A percentile compares a stretch with the other conserved stretches of the same genome.
Evolutionary conservation across 2,329 filamentous ascomycete species (phyloP).

Genomic region (Neonectria punicea): DNA sequence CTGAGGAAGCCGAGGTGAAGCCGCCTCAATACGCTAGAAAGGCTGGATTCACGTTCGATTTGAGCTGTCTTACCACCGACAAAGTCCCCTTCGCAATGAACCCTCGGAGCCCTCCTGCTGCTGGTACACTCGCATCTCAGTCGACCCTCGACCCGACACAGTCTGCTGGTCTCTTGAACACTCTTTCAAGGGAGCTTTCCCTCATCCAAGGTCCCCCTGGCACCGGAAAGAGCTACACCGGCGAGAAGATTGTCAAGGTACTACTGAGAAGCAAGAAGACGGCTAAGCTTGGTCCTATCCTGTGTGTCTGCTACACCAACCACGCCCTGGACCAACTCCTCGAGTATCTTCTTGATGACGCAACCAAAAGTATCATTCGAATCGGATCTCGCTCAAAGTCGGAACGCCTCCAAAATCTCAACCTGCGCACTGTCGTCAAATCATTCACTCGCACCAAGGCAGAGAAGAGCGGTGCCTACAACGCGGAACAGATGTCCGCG

Average conservation of each 20-base stretch:
- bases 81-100: not conserved
- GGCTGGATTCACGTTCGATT: conserved; percentile 60
- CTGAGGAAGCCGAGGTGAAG: not conserved
- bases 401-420: not conserved
- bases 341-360: conserved; percentile 64
- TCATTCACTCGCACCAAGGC: not conserved
- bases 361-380: conserved; percentile 64
- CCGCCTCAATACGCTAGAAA: conserved; percentile 62
- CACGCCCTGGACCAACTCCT: conserved; percentile 67
- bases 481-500: not conserved
- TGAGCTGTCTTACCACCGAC: conserved; percentile 48
- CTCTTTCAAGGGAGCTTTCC: conserved; percentile 64
- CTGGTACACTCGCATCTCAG: not conserved
- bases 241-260: conserved; percentile 65
- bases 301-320: conserved; percentile 59
- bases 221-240: conserved; percentile 73
- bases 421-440: conserved; percentile 1
- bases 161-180: conserved; percentile 60
- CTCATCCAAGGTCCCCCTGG: conserved; percentile 77
- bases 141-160: conserved; percentile 64
- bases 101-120: conserved; percentile 25
- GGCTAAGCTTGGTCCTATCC: conserved; percentile 57
- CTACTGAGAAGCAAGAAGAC: conserved; percentile 56
- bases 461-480: not conserved
- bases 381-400: conserved; percentile 70